Evolutionary conservation across 495 filamentous ascomycete species (phyloP).

Genomic region (Cenococcum geophilum): DNA sequence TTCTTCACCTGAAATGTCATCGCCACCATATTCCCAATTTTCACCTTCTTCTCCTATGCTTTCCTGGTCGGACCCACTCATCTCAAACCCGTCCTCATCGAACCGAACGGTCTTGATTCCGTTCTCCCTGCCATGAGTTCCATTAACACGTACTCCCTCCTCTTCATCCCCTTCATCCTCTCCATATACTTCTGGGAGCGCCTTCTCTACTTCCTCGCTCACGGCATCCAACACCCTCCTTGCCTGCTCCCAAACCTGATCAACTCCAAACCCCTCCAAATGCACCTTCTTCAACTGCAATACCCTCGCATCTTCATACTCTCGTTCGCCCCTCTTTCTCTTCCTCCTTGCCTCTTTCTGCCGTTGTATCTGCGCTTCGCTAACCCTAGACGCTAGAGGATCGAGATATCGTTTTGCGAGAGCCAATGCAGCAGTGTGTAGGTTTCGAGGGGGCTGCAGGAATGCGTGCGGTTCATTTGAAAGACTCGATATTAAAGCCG

Average conservation of each 20-base stretch:
- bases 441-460: constrained; percentile 56
- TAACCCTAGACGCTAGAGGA: constrained; percentile 62
- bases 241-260: constrained; percentile 93
- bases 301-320: constrained; percentile 39
- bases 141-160: background rate
- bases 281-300: constrained; percentile 73
- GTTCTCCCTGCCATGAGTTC: constrained; percentile 9
- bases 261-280: constrained; percentile 77
- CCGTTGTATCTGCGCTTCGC: constrained; percentile 45
- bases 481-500: constrained; percentile 44
- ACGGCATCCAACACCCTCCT: constrained; percentile 63
- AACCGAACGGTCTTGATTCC: constrained; percentile 37
- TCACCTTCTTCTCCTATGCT: constrained; percentile 31
- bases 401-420: constrained; percentile 73
- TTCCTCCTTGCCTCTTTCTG: constrained; percentile 50
- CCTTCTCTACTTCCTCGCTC: constrained; percentile 47
- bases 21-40: constrained; percentile 32
- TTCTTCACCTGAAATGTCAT: constrained; percentile 36
- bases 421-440: constrained; percentile 59
- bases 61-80: constrained; percentile 31
- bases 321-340: constrained; percentile 52
- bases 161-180: constrained; percentile 14
- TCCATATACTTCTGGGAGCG: constrained; percentile 36
- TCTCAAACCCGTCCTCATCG: constrained; percentile 45
- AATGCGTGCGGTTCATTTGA: constrained; percentile 52